Base-by-base conservation (phyloP, 2,329 filamentous ascomycete genomes). In the Paramyrothecium roridum region DNA sequence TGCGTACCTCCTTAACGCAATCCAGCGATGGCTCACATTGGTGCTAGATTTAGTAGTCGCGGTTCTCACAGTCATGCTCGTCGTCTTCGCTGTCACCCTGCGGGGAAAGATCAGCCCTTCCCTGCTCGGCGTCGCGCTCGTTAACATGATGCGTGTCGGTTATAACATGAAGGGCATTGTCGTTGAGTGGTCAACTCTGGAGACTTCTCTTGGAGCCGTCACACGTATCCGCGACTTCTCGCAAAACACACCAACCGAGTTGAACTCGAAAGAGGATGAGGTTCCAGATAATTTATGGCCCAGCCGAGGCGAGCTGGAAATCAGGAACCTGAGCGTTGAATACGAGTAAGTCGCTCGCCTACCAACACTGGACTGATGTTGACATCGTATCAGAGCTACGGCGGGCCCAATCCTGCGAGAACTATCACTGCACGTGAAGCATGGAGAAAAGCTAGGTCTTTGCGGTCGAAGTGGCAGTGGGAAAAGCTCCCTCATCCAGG, bases 11-110 rank as follows among this genome's bases (percentile, higher is more conserved):
- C 71, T 83, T 33, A 77, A 74, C 50, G 73, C 75, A 17, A 76
- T 82, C 10, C 81, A 84, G 54, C 68, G 77, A 43, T 84, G 81
- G 81, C 70, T 83, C 2, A 75, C 71, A 0, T 65, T 84, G 1
- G 79, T 81, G 0, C 56, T 84, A 7, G 76, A 83, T 53, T 63
- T 84, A 33, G 67, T 82, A 2, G 78, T 82, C 2, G 79, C 80
- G 0, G 72, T 66, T 2, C 68, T 84, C 26, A 77, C 77, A 0
- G 67, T 80, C 3, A 52, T 70, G 4, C 60, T 70, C 0, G 61
- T 69, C 2, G 55, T 43, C 1, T 73, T 80, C 3, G 77, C 81
- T 0, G 68, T 70, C 1, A 66, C 74, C 0, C 52, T 70, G 1
- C 59, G 50, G 59, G 72, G 56, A 12, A 66, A 63, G 49, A 56